A percentile compares a stretch with the other conserved stretches of the same genome.
phyloP scores from a whole-genome alignment of 805 yeast genomes.

The Metschnikowia colocasiae region DNA sequence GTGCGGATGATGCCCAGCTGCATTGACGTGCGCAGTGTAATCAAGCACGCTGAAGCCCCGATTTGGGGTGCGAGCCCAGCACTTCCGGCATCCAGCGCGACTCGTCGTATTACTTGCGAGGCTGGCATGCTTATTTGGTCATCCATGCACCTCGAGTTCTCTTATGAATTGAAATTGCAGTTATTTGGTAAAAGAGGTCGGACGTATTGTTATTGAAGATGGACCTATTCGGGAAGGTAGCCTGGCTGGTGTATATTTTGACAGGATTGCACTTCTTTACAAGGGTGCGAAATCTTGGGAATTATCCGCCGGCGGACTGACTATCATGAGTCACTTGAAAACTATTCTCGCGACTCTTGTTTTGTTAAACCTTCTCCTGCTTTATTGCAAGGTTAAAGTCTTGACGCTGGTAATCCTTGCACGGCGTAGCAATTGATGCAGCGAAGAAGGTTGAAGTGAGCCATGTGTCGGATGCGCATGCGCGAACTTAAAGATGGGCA shows the following conservation, averaged over 20 bases:
- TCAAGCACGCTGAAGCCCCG: background rate
- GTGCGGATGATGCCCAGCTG: background rate
- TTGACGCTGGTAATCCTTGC: too few species aligned
- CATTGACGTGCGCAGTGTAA: background rate
- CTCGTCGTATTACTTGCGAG: background rate
- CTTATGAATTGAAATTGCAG: background rate
- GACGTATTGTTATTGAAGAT: too few species aligned
- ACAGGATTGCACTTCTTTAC: background rate
- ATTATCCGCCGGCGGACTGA: too few species aligned
- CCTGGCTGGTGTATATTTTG: background rate
- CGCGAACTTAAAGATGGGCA: background rate
- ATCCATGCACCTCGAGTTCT: background rate
- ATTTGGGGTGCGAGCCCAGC: constrained; percentile 3
- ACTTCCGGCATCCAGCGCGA: background rate
- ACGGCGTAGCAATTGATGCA: background rate
- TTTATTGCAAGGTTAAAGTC: too few species aligned
- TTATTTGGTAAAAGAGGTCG: background rate
- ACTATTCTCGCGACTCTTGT: too few species aligned
- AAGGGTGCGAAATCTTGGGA: background rate
- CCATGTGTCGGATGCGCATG: background rate
- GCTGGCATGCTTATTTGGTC: background rate
- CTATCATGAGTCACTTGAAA: too few species aligned
- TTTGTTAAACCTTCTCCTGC: too few species aligned
- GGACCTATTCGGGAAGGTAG: too few species aligned
- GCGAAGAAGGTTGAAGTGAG: background rate